Evolutionary conservation across 257 asterid species (phyloP), one percentile per base, ranked within the genome.

Genomic region (Marsdenia floribunda): DNA sequence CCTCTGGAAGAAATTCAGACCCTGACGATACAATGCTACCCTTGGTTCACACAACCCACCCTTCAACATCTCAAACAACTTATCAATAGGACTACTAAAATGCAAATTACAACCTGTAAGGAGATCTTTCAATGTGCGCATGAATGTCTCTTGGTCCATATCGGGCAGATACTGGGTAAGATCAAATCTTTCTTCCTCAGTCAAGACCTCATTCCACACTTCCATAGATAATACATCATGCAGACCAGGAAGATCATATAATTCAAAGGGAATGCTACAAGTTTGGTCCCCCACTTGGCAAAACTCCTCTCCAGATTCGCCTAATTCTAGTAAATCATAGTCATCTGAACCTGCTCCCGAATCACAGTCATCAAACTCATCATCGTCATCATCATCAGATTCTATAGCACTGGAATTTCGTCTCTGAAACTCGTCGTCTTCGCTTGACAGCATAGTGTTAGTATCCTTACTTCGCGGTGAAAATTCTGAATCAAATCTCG

Each of bases 301-400:
- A 84, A 96, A 91, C 85, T 96, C 99, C 79, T 91, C 99, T 46
- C 96, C 96, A 5, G 90, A 63, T 81, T 88, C 96, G 2, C 99
- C 99, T 64, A 93, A 84, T 73, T 96, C 99, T 73, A 91, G 83
- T 71, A 93, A 86, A 83, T 96, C 99, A 76, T 86, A 85, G 82
- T 96, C 99, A 74, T 96, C 99, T 0, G 99, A 96, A 37, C 97
- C 99, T 0, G 98, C 99, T 57, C 99, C 99, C 0, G 99, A 95
- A 77, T 95, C 99, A 87, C 96, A 92, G 75, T 95, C 99, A 76
- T 90, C 97, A 73, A 91, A 89, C 42, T 88, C 97, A 78, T 91
- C 97, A 50, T 85, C 88, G 15, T 89, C 95, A 4, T 93, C 97
- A 15, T 94, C 98, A 42, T 76, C 87, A 24, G 97, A 89, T 58